A percentile compares a stretch with the other conserved stretches of the same genome.
Conservation (phyloP, 2,329 filamentous ascomycete species). For the Fusarium beomiforme region DNA sequence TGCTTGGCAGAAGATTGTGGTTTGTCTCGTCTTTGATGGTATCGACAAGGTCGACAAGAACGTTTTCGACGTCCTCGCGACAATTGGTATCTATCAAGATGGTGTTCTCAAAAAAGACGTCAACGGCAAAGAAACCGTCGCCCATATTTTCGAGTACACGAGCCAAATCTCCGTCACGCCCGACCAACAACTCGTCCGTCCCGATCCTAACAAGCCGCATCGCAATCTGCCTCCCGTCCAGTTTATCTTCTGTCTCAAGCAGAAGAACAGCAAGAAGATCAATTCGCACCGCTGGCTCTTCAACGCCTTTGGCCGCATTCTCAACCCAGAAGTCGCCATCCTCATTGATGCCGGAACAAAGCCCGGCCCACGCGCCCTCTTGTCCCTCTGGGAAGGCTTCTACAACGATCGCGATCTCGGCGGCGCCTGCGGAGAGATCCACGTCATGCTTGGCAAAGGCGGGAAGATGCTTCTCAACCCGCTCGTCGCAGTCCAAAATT, state of each 20-base stretch:
- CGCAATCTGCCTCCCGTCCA: constrained; percentile 39
- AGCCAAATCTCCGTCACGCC: constrained; percentile 40
- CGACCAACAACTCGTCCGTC: constrained; percentile 41
- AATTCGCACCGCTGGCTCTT: constrained; percentile 43
- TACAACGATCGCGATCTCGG: constrained; percentile 40
- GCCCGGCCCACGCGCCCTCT: constrained; percentile 33
- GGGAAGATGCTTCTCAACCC: constrained; percentile 39
- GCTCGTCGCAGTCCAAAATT: constrained; percentile 40
- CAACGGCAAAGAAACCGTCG: constrained; percentile 40
- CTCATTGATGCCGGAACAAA: constrained; percentile 41
- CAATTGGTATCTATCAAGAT: constrained; percentile 40
- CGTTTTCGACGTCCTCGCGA: constrained; percentile 40
- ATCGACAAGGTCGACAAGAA: constrained; percentile 42
- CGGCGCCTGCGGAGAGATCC: constrained; percentile 40
- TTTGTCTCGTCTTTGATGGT: constrained; percentile 41
- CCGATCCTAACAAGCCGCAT: constrained; percentile 27
- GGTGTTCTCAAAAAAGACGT: constrained; percentile 42
- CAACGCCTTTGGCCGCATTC: constrained; percentile 40
- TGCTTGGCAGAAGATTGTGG: constrained; percentile 41
- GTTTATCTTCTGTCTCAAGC: constrained; percentile 42
- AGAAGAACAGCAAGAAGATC: constrained; percentile 43
- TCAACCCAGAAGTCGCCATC: constrained; percentile 40
- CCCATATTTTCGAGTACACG: constrained; percentile 42
- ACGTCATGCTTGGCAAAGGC: constrained; percentile 40
- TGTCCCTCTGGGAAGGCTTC: constrained; percentile 40